Conservation (phyloP, 257 asterid genomes). For the Scutellaria barbata region DNA sequence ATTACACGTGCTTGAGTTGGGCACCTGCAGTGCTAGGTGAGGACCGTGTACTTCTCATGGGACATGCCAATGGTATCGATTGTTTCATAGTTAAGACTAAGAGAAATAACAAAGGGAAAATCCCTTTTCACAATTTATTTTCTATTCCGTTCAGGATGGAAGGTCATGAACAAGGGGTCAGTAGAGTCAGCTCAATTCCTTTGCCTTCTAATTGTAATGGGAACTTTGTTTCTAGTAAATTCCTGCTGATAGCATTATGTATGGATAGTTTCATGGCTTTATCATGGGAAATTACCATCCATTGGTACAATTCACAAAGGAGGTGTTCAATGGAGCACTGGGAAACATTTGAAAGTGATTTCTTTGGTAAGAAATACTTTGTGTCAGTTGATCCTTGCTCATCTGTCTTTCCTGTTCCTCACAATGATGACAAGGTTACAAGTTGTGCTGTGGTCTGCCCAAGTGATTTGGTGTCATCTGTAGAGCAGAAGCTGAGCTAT, state of each 20-base stretch:
- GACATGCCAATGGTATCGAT: constrained; percentile 82
- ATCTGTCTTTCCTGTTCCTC: constrained; percentile 68
- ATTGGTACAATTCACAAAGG: constrained; percentile 50
- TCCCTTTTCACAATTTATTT: constrained; percentile 52
- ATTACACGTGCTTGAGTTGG: constrained; percentile 87
- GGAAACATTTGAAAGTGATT: constrained; percentile 59
- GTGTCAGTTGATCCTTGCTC: constrained; percentile 70
- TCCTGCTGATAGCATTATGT: constrained; percentile 79
- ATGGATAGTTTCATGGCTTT: constrained; percentile 69
- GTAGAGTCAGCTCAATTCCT: constrained; percentile 65
- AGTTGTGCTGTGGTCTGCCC: constrained; percentile 74
- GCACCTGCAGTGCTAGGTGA: constrained; percentile 63
- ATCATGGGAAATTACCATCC: constrained; percentile 83
- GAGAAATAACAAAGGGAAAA: constrained; percentile 46
- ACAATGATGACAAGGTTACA: constrained; percentile 57
- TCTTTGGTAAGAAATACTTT: constrained; percentile 57
- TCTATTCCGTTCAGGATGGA: constrained; percentile 59
- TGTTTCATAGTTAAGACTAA: constrained; percentile 55
- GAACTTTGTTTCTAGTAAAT: constrained; percentile 58
- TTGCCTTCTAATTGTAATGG: constrained; percentile 60
- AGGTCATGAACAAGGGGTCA: constrained; percentile 54
- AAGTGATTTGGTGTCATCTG: constrained; percentile 46
- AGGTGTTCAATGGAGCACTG: constrained; percentile 46
- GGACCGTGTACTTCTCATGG: constrained; percentile 65
- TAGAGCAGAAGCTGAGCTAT: constrained; percentile 46